Evolutionary conservation across 441 rosid species (phyloP), one percentile per base, ranked within the genome.

Genomic region (Erysimum pusillum): DNA sequence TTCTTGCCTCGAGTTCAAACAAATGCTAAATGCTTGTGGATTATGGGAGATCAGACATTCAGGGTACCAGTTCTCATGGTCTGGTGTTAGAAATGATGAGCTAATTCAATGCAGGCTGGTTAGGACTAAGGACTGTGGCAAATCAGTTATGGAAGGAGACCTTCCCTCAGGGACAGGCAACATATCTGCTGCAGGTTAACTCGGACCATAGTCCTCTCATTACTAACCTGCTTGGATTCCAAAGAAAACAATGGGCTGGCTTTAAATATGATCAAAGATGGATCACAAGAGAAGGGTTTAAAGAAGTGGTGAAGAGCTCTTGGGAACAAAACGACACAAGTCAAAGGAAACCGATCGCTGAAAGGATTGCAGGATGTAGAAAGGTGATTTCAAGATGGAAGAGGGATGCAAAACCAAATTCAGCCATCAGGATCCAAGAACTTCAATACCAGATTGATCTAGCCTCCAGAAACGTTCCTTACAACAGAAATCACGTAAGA

Each of bases 401-500:
- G 9, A 36, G 39, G 0, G 2, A 2, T 9, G 2, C 11, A 0
- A 8, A 38, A 38, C 41, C 41, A 2, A 38, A 2, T 1, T 38
- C 41, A 8, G 41, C 41, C 0, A 2, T 2, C 0, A 38, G 42
- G 3, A 10, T 39, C 4, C 44, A 39, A 3, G 14, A 10, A 0
- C 14, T 39, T 0, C 14, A 39, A 0, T 1, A 11, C 4, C 4
- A 4, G 5, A 10, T 39, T 4, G 44, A 39, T 4, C 0, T 3
- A 0, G 5, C 5, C 0, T 10, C 14, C 3, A 3, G 12, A 0
- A 4, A 9, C 0, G 1, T 4, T 0, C 44, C 44, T 0, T 0
- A 0, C 0, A 11, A 4, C 0, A 10, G 1, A 0, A 1, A 0
- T 2, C 13, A 3, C 0, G 1, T 39, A 0, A 2, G 1, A 0